Evolutionary conservation across 352 stramenopile species (phyloP).

Genomic region (Globisporangium nunn): DNA sequence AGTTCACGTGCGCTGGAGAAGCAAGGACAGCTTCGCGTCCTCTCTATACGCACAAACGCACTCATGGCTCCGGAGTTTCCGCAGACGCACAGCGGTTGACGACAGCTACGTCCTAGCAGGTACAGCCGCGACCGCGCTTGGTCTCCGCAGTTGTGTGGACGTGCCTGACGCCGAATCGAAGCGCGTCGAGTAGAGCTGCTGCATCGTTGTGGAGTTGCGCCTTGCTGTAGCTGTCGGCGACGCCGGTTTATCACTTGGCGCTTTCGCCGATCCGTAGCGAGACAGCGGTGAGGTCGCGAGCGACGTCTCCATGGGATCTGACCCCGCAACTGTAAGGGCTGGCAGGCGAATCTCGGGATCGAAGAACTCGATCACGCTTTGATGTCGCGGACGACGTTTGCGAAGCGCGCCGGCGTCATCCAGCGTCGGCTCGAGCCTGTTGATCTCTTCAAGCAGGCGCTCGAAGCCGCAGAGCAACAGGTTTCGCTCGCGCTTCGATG

Average conservation of each 20-base stretch:
- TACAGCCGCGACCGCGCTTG: constrained; percentile 14
- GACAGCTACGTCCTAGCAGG: constrained; percentile 1
- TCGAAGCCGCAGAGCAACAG: constrained; percentile 53
- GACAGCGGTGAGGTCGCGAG: neutral
- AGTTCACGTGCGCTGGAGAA: too few relatives aligned
- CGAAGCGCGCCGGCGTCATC: constrained; percentile 38
- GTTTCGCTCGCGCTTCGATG: constrained; percentile 50
- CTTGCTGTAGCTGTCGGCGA: neutral
- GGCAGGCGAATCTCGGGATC: constrained; percentile 12
- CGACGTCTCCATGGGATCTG: neutral
- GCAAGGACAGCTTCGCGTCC: neutral
- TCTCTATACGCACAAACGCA: neutral
- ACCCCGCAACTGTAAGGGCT: neutral
- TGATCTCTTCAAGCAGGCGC: constrained; percentile 43
- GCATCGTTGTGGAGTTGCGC: too few relatives aligned
- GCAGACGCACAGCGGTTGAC: too few relatives aligned
- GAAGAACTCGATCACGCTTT: constrained; percentile 56
- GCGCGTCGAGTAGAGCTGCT: constrained; percentile 50
- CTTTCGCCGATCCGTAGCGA: neutral
- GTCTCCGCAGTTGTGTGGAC: constrained; percentile 8
- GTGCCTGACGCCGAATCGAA: constrained; percentile 33
- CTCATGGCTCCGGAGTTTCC: too few relatives aligned
- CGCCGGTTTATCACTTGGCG: neutral
- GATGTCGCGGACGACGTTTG: constrained; percentile 31
- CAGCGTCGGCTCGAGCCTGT: constrained; percentile 26